A percentile compares a stretch with the other conserved stretches of the same genome.
These are phyloP conservation scores for Verticillium albo-atrum DNA, from an alignment of 2,329 filamentous ascomycete species.

Conservation along the genomic window DNA sequence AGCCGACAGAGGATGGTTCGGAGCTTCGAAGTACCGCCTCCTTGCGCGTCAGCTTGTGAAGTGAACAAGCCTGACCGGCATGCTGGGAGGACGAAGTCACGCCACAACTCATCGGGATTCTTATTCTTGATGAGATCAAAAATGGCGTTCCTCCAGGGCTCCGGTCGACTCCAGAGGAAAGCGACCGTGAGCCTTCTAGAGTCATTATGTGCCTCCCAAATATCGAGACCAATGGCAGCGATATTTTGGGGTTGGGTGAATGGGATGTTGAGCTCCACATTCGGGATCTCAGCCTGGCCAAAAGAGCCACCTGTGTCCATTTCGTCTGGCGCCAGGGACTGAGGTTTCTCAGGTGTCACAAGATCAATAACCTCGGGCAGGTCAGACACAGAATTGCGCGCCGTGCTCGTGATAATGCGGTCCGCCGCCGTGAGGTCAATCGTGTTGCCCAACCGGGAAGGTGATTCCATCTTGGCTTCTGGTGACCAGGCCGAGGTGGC, in stretches of 20 bases:
- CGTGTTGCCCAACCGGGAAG: not conserved
- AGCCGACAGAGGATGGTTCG: constrained; percentile 4
- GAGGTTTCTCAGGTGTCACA: constrained; percentile 4
- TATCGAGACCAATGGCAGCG: constrained; percentile 1
- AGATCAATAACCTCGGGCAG: constrained; percentile 2
- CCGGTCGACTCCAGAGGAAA: constrained; percentile 18
- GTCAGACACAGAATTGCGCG: not conserved
- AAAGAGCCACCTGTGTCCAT: not conserved
- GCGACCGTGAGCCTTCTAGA: constrained; percentile 21
- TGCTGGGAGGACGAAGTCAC: constrained; percentile 15
- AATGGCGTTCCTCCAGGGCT: constrained; percentile 14
- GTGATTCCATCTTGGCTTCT: not conserved
- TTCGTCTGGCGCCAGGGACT: not conserved
- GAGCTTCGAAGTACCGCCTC: not conserved
- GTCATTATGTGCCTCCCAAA: constrained; percentile 17
- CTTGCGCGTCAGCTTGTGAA: not conserved
- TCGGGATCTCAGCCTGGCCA: not conserved
- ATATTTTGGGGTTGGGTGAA: constrained; percentile 8
- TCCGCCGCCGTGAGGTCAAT: constrained; percentile 10
- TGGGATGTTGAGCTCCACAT: constrained; percentile 1
- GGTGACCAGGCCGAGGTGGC: not conserved
- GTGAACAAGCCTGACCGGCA: not conserved
- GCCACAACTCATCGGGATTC: constrained; percentile 19
- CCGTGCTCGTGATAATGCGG: not conserved
- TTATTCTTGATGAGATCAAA: constrained; percentile 14